A percentile compares a stretch with the other conserved stretches of the same genome.
phyloP scores from a whole-genome alignment of 345 rosid species.

The Salix koriyanagi region DNA sequence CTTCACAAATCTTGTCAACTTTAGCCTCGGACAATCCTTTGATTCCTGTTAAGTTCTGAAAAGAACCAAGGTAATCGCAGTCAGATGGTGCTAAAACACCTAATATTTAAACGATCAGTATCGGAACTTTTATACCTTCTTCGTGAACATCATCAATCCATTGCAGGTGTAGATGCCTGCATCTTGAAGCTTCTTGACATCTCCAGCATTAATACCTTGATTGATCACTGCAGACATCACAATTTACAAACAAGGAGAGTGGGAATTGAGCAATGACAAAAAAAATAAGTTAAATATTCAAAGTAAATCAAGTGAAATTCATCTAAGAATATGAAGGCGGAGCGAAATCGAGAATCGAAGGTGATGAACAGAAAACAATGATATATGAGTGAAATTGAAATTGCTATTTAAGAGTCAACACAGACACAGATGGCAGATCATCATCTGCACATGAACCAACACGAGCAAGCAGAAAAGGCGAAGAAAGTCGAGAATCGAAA shows the following conservation, averaged over 20 bases:
- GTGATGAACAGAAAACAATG: background rate
- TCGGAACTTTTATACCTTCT: conserved; percentile 47
- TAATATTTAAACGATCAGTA: background rate
- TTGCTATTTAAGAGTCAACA: background rate
- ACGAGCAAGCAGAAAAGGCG: background rate
- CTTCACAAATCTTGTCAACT: conserved; percentile 96
- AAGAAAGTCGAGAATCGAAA: background rate
- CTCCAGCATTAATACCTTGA: conserved; percentile 91
- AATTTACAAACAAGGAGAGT: background rate
- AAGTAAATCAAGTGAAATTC: background rate
- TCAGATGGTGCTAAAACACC: background rate
- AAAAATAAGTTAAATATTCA: background rate
- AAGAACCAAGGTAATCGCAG: background rate
- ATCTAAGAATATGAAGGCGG: background rate
- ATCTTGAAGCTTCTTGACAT: conserved; percentile 86
- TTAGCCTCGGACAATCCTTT: conserved; percentile 95
- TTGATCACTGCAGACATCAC: conserved; percentile 44
- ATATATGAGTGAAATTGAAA: background rate
- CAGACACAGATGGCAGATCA: background rate
- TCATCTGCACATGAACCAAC: background rate
- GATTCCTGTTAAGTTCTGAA: conserved; percentile 79
- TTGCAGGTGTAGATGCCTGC: conserved; percentile 95
- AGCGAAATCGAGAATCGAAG: background rate
- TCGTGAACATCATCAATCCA: conserved; percentile 97
- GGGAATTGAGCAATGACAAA: background rate